Conservation (phyloP, 805 yeast genomes). For the Metschnikowia koreensis region DNA sequence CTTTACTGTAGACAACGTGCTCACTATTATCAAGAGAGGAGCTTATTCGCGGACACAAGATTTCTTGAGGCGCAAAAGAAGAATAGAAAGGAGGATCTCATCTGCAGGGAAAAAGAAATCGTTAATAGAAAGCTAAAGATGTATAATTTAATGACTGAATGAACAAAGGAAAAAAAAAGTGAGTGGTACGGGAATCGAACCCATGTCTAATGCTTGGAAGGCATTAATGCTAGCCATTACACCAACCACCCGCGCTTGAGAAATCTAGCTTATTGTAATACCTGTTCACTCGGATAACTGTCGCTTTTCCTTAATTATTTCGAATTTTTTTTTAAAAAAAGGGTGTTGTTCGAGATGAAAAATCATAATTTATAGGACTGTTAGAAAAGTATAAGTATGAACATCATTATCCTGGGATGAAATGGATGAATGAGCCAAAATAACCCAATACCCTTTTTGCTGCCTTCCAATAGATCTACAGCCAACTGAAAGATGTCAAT, state of each 20-base stretch:
- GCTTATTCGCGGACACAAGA: constrained; percentile 47
- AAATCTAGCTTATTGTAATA: too few species aligned
- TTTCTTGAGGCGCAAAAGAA: constrained; percentile 14
- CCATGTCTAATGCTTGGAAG: constrained; percentile 94
- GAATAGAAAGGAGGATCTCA: constrained; percentile 4
- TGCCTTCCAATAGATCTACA: too few species aligned
- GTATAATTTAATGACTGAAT: neutral
- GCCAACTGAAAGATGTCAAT: too few species aligned
- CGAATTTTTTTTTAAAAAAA: too few species aligned
- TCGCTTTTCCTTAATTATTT: too few species aligned
- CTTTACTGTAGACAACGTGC: constrained; percentile 54
- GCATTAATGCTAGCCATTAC: constrained; percentile 91
- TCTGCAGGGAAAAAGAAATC: neutral
- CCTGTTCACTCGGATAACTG: too few species aligned
- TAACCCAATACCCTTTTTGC: too few species aligned
- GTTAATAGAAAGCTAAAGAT: neutral
- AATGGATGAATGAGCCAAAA: too few species aligned
- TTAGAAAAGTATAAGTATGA: too few species aligned
- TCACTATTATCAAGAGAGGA: constrained; percentile 76
- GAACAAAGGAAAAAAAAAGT: constrained; percentile 27
- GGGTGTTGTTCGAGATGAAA: too few species aligned
- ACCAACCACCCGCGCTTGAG: constrained; percentile 65
- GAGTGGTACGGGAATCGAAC: constrained; percentile 93
- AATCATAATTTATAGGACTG: too few species aligned
- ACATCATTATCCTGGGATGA: too few species aligned